A percentile compares a stretch with the other conserved stretches of the same genome.
phyloP scores from a whole-genome alignment of 1,284 basidiomycete species.

The Leccinum subfulvum region DNA sequence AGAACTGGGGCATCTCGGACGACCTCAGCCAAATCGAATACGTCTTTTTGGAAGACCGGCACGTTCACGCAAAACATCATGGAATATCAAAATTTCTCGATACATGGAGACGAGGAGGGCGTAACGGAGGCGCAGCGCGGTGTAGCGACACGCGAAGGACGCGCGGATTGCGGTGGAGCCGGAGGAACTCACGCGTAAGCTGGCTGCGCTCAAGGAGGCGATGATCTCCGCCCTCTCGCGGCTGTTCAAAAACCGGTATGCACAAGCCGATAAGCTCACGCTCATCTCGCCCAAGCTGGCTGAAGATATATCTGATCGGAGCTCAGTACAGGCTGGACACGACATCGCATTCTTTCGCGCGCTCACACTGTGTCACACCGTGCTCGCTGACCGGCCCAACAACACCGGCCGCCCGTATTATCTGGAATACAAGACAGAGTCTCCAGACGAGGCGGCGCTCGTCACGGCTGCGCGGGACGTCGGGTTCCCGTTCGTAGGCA shows the following conservation, averaged over 20 bases:
- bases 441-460: conserved; percentile 92
- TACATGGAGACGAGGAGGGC: conserved; percentile 91
- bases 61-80: conserved; percentile 96
- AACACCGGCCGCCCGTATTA: conserved; percentile 61
- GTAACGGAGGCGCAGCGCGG: conserved; percentile 95
- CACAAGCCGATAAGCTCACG: conserved; percentile 81
- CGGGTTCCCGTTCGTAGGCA: conserved; percentile 88
- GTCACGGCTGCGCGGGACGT: conserved; percentile 90
- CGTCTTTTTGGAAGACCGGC: conserved; percentile 95
- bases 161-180: conserved; percentile 60
- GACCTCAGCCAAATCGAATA: conserved; percentile 98
- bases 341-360: conserved; percentile 89
- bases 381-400: conserved; percentile 77
- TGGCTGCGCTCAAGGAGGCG: conserved; percentile 65
- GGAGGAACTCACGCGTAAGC: conserved; percentile 66
- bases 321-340: conserved; percentile 62
- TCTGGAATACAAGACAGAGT: conserved; percentile 94
- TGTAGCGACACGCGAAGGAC: conserved; percentile 81
- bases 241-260: conserved; percentile 87
- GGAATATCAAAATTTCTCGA: conserved; percentile 97
- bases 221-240: conserved; percentile 80
- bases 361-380: conserved; percentile 91
- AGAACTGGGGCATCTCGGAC: conserved; percentile 98
- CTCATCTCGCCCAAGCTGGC: conserved; percentile 86
- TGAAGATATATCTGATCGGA: conserved; percentile 66